Conservation (phyloP, 1,284 basidiomycete genomes). For the Bondarzewia mesenterica region DNA sequence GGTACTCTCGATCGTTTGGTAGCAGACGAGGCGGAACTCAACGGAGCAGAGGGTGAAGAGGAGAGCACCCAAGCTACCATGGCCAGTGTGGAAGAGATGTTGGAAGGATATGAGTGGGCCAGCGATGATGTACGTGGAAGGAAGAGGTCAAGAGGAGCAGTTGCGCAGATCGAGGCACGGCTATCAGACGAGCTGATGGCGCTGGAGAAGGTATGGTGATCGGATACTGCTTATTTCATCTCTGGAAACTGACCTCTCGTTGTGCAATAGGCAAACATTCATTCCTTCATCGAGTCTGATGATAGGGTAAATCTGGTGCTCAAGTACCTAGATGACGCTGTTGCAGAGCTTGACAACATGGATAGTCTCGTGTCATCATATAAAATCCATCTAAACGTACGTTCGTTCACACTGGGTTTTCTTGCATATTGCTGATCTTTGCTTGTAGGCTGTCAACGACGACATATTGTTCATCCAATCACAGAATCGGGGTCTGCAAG, state of each 20-base stretch:
- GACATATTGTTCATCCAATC: slow-evolving; percentile 96
- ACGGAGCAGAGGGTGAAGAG: slow-evolving; percentile 57
- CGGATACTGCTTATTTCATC: slow-evolving; percentile 2
- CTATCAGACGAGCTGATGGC: slow-evolving; percentile 84
- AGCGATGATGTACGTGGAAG: slow-evolving; percentile 60
- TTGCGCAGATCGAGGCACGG: slow-evolving; percentile 83
- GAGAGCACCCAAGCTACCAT: slow-evolving; percentile 76
- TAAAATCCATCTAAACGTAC: slow-evolving; percentile 88
- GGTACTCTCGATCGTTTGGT: slow-evolving; percentile 67
- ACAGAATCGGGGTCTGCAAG: slow-evolving; percentile 94
- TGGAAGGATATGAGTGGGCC: slow-evolving; percentile 97
- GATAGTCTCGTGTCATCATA: slow-evolving; percentile 83
- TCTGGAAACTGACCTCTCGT: slow-evolving; percentile 7
- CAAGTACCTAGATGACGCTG: slow-evolving; percentile 81
- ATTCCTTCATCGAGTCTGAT: slow-evolving; percentile 93
- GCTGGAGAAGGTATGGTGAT: slow-evolving; percentile 70
- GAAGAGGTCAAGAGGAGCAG: slow-evolving; percentile 60
- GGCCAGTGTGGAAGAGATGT: slow-evolving; percentile 93
- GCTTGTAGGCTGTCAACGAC: slow-evolving; percentile 75
- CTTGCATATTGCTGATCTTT: slow-evolving; percentile 6
- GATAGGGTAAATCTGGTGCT: slow-evolving; percentile 83
- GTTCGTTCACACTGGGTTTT: slow-evolving; percentile 17
- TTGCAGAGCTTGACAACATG: slow-evolving; percentile 82
- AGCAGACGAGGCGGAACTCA: slow-evolving; percentile 31
- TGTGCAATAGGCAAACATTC: slow-evolving; percentile 90